phyloP scores from a whole-genome alignment of 768 basidiomycete species.

The Galerina sulciceps region DNA sequence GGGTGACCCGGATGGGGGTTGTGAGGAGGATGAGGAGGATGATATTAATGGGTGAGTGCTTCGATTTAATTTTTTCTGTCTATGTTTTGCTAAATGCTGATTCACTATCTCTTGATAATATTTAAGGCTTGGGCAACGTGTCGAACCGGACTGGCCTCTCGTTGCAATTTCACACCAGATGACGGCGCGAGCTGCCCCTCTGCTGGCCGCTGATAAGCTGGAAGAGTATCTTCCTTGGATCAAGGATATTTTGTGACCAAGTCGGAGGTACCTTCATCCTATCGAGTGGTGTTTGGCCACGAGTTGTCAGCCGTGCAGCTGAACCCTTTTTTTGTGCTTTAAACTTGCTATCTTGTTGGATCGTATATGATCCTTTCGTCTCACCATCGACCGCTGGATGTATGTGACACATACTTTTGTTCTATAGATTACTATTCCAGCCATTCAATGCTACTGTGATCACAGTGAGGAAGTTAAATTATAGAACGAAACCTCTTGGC shows the following conservation, averaged over 20 bases:
- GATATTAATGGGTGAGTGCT: slow-evolving; percentile 10
- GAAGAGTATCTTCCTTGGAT: slow-evolving; percentile 17
- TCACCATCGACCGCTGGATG: not conserved
- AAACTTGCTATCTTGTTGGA: not conserved
- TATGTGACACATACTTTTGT: not conserved
- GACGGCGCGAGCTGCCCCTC: slow-evolving; percentile 22
- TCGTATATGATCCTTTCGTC: not conserved
- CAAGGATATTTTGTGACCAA: slow-evolving; percentile 13
- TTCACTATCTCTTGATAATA: not conserved
- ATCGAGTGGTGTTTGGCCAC: not conserved
- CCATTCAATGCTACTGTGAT: too few species aligned
- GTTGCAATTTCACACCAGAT: slow-evolving; percentile 34
- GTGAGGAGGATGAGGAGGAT: slow-evolving; percentile 5
- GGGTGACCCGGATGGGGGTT: slow-evolving; percentile 10
- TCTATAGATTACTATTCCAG: too few species aligned
- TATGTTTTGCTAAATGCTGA: not conserved
- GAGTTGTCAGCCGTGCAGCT: not conserved
- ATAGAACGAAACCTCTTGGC: too few species aligned
- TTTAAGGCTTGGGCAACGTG: not conserved
- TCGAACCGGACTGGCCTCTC: slow-evolving; percentile 27
- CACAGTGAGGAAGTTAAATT: too few species aligned
- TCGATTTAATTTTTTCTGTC: not conserved
- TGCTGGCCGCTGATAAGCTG: slow-evolving; percentile 20
- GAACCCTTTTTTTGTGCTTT: not conserved
- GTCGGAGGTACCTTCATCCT: too few species aligned